Percentiles rank a stretch among this genome's conserved stretches.
Conservation (phyloP, 2,329 filamentous ascomycete species). For the Pseudogymnoascus sp. region DNA sequence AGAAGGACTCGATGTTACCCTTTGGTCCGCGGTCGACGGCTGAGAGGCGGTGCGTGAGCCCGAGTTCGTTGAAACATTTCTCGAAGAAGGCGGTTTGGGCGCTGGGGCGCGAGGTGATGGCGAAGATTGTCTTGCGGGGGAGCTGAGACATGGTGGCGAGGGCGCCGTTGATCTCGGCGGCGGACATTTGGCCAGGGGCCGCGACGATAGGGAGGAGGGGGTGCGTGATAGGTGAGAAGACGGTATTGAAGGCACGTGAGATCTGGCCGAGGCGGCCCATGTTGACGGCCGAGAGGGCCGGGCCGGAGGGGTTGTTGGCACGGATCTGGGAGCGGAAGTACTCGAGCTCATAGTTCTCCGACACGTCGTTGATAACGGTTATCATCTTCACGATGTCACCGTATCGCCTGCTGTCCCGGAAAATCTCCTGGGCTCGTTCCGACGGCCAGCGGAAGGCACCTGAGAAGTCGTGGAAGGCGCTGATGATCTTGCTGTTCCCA, state of each 20-base stretch:
- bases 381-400: constrained; percentile 91
- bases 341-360: constrained; percentile 84
- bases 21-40: constrained; percentile 64
- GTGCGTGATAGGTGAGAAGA: constrained; percentile 68
- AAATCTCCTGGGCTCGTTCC: constrained; percentile 61
- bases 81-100: constrained; percentile 80
- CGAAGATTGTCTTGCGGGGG: constrained; percentile 71
- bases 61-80: constrained; percentile 73
- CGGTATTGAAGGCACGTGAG: constrained; percentile 73
- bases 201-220: constrained; percentile 76
- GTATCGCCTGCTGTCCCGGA: constrained; percentile 62
- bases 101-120: constrained; percentile 60
- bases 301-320: constrained; percentile 57
- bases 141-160: constrained; percentile 72
- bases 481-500: constrained; percentile 78
- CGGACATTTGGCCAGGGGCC: constrained; percentile 76
- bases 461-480: constrained; percentile 86
- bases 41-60: constrained; percentile 74
- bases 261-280: constrained; percentile 84
- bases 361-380: constrained; percentile 68
- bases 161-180: constrained; percentile 75
- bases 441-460: constrained; percentile 79
- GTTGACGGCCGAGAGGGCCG: constrained; percentile 74
- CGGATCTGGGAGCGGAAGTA: constrained; percentile 76
- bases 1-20: constrained; percentile 61